phyloP scores from a whole-genome alignment of 2,329 filamentous ascomycete genomes.

The Fusarium cicatricum region DNA sequence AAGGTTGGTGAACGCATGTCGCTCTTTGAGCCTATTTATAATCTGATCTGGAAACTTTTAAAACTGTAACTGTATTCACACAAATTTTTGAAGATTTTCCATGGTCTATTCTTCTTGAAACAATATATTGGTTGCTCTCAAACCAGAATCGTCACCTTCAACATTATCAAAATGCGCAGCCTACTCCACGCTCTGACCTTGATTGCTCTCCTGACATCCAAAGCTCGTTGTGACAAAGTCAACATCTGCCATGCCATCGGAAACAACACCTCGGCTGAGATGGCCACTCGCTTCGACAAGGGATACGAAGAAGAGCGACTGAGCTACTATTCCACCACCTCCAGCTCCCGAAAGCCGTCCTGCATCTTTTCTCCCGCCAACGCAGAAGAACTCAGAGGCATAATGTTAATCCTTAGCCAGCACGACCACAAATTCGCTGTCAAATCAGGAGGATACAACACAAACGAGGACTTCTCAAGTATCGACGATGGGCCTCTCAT shows the following conservation, averaged over 20 bases:
- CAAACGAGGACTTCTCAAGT: constrained; percentile 62
- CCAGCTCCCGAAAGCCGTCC: constrained; percentile 53
- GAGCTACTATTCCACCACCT: constrained; percentile 57
- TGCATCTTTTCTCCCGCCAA: constrained; percentile 59
- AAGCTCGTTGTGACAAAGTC: not conserved
- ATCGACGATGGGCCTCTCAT: constrained; percentile 59
- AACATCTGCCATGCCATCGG: constrained; percentile 14
- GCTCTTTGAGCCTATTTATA: no score
- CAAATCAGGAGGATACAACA: constrained; percentile 65
- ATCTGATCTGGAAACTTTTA: no score
- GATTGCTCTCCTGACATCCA: not conserved
- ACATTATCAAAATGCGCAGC: no score
- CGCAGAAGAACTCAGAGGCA: constrained; percentile 59
- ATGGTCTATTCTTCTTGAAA: no score
- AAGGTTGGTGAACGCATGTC: no score
- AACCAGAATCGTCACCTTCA: no score
- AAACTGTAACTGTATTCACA: no score
- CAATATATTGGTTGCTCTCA: no score
- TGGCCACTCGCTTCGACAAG: constrained; percentile 30
- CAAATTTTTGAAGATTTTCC: no score
- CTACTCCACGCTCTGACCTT: no score
- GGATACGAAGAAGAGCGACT: constrained; percentile 50
- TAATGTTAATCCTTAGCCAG: constrained; percentile 59
- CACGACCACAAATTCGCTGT: constrained; percentile 61
- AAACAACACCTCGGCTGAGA: constrained; percentile 5